Conservation (phyloP, 208 protist species). For the Polymyxa betae region DNA sequence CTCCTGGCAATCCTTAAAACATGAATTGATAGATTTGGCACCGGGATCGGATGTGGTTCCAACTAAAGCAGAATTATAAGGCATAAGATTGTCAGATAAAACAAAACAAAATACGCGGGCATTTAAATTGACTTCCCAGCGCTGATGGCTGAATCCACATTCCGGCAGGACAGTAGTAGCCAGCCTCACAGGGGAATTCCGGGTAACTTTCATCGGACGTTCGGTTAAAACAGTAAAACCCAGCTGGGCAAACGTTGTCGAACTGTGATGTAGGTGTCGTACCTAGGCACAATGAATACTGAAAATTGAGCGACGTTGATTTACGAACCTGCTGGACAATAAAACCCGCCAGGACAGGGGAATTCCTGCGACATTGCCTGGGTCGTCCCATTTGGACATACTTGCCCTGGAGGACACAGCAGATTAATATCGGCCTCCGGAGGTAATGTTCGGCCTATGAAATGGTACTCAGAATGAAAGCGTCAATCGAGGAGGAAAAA, state of each 20-base stretch:
- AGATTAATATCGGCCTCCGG: slow-evolving; percentile 14
- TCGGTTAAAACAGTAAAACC: neutral
- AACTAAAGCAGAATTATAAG: slow-evolving; percentile 3
- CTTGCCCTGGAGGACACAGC: slow-evolving; percentile 34
- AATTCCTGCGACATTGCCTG: slow-evolving; percentile 48
- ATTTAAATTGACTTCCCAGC: neutral
- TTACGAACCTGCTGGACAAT: slow-evolving; percentile 30
- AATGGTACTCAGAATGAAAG: neutral
- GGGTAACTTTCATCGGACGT: slow-evolving; percentile 7
- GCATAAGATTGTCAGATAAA: too few species aligned
- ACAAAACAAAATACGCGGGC: slow-evolving; percentile 9
- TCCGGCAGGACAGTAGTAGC: slow-evolving; percentile 42
- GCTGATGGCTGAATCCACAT: neutral
- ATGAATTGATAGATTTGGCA: neutral
- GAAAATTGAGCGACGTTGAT: neutral
- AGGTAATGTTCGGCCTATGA: neutral
- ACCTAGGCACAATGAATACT: neutral
- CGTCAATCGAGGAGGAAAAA: neutral
- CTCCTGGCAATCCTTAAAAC: neutral
- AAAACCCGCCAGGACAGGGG: slow-evolving; percentile 24
- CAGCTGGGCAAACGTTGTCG: slow-evolving; percentile 1
- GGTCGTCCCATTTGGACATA: slow-evolving; percentile 26
- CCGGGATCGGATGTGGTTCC: neutral
- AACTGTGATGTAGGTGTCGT: slow-evolving; percentile 40
- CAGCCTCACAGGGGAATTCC: slow-evolving; percentile 27